Percentiles rank a stretch among this genome's conserved stretches.
Evolutionary conservation across 148 eudicot species (phyloP).

Genomic region (Pharnaceum exiguum): DNA sequence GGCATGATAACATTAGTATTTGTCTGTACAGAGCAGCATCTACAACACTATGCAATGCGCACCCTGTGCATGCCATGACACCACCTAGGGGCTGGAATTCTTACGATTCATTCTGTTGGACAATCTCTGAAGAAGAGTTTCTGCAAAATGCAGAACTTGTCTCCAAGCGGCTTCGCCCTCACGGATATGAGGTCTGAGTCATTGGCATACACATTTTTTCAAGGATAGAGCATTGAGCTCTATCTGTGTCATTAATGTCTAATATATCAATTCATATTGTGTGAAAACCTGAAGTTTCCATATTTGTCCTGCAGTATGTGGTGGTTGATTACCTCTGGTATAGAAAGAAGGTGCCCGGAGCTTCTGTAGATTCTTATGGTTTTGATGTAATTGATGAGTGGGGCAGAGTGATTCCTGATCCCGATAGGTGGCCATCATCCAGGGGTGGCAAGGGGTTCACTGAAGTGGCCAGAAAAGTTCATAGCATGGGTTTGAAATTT

Average conservation of each 20-base stretch:
- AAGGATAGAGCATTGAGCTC: neutral
- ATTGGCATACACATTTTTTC: neutral
- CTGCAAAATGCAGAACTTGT: slow-evolving; percentile 78
- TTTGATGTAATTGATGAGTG: slow-evolving; percentile 90
- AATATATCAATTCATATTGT: no score
- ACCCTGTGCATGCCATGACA: slow-evolving; percentile 28
- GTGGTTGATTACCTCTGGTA: slow-evolving; percentile 99
- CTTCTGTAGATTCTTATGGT: slow-evolving; percentile 71
- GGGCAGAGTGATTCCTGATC: slow-evolving; percentile 96
- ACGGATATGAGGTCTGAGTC: slow-evolving; percentile 87
- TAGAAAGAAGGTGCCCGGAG: slow-evolving; percentile 69
- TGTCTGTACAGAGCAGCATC: slow-evolving; percentile 33
- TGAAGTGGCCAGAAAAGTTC: slow-evolving; percentile 73
- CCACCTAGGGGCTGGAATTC: slow-evolving; percentile 99
- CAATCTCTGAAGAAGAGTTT: slow-evolving; percentile 79
- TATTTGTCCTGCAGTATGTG: slow-evolving; percentile 55
- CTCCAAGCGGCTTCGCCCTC: slow-evolving; percentile 43
- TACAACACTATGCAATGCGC: slow-evolving; percentile 9
- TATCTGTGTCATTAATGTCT: no score
- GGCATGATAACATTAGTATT: neutral
- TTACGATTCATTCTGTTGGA: slow-evolving; percentile 94
- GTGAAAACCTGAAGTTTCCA: neutral
- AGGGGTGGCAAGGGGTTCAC: slow-evolving; percentile 73
- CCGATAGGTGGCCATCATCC: slow-evolving; percentile 91
- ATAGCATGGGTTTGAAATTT: slow-evolving; percentile 90